A percentile compares a stretch with the other conserved stretches of the same genome.
Conservation (phyloP, 768 basidiomycete genomes). For the Suillus paluster region DNA sequence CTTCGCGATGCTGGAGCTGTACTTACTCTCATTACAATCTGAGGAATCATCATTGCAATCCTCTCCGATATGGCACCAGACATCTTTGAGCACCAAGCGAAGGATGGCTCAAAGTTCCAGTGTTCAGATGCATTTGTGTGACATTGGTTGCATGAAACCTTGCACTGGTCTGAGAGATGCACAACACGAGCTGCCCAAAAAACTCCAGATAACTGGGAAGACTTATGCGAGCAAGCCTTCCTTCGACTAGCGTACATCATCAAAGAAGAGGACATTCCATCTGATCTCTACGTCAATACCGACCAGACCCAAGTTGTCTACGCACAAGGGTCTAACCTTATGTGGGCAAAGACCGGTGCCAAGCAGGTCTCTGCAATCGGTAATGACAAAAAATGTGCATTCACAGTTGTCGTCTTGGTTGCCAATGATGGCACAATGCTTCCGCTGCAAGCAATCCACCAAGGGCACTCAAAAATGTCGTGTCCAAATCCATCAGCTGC, state of each 20-base stretch:
- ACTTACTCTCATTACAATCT: conserved; percentile 29
- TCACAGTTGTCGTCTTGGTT: conserved; percentile 41
- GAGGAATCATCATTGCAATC: conserved; percentile 35
- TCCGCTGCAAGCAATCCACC: conserved; percentile 44
- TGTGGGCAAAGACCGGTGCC: conserved; percentile 33
- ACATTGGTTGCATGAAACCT: conserved; percentile 19
- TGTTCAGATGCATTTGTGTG: conserved; percentile 33
- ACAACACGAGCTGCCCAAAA: conserved; percentile 42
- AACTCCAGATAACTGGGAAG: conserved; percentile 33
- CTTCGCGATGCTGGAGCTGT: conserved; percentile 25
- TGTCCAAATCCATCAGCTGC: no score
- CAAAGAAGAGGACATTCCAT: conserved; percentile 29
- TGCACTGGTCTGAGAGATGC: conserved; percentile 12
- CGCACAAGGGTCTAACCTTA: conserved; percentile 14
- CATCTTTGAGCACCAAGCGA: conserved; percentile 27
- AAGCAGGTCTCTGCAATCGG: conserved; percentile 42
- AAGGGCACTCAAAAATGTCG: conserved; percentile 34
- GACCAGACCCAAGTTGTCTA: conserved; percentile 42
- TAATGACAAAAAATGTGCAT: conserved; percentile 45
- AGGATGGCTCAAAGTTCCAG: conserved; percentile 32
- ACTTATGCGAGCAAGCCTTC: conserved; percentile 17
- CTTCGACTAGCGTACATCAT: conserved; percentile 31
- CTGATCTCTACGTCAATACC: conserved; percentile 29
- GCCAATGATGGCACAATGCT: conserved; percentile 36
- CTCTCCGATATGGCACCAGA: conserved; percentile 27